Evolutionary conservation across 345 rosid species (phyloP), one percentile per base, ranked within the genome.

Genomic region (Syzygium aqueum): DNA sequence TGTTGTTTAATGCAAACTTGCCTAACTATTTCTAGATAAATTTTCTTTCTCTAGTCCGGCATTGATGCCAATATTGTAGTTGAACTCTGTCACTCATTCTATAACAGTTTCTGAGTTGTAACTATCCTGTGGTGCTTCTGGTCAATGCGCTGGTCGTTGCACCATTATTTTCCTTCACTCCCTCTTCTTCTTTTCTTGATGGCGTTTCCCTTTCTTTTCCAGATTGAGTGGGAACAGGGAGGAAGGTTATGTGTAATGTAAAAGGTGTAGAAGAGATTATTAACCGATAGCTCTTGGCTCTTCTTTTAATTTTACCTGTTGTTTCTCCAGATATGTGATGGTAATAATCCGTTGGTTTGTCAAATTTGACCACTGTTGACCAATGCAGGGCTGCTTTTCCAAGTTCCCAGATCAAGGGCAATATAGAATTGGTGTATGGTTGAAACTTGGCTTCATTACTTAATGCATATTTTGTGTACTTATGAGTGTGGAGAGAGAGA

Each of bases 1-100:
- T 92, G 86, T 89, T 91, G 84, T 86, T 91, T 91, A 93, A 92
- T 93, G 92, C 90, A 50, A 91, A 93, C 89, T 85, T 90, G 89
- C 89, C 86, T 91, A 84, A 89, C 82, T 90, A 86, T 83, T 56
- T 57, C 88, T 87, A 78, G 91, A 77, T 61, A 84, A 89, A 49
- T 85, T 67, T 56, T 77, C 78, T 63, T 59, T 7, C 57, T 53
- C 25, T 28, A 53, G 40, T 30, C 12, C 3, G 23, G 33, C 43
- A 10, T 16, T 30, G 78, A 40, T 84, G 8, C 1, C 59, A 51
- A 56, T 51, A 33, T 28, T 56, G 53, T 85, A 61, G 77, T 67
- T 33, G 51, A 67, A 37, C 65, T 65, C 86, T 59, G 63, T 22
- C 51, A 53, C 43, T 33, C 23, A 84, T 52, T 84, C 50, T 84